phyloP scores from a whole-genome alignment of 345 rosid genomes.

The Acer saccharum region DNA sequence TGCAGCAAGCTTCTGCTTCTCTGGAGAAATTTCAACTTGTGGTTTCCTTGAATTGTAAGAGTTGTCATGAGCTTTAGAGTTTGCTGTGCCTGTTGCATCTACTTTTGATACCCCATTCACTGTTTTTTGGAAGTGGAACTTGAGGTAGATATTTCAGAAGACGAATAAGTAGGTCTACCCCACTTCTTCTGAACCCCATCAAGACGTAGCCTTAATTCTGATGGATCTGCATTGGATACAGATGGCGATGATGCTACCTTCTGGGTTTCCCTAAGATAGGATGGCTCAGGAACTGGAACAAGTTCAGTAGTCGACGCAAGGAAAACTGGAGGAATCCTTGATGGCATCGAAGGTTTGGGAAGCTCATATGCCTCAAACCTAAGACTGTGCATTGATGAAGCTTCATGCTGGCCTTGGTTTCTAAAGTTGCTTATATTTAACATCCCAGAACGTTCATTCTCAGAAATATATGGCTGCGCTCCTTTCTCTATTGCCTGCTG shows the following conservation, averaged over 20 bases:
- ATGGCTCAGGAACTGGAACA: constrained; percentile 70
- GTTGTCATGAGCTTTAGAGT: constrained; percentile 49
- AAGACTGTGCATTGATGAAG: constrained; percentile 67
- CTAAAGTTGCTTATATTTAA: constrained; percentile 49
- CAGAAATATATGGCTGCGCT: constrained; percentile 80
- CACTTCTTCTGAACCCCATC: constrained; percentile 94
- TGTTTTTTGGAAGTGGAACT: constrained; percentile 48
- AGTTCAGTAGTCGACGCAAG: constrained; percentile 59
- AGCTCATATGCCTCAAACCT: constrained; percentile 98
- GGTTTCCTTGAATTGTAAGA: constrained; percentile 61
- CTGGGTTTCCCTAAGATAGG: background rate
- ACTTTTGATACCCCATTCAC: constrained; percentile 50
- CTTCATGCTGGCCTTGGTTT: constrained; percentile 65
- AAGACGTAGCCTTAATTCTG: too few relatives aligned
- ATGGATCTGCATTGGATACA: too few relatives aligned
- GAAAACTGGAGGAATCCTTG: constrained; percentile 44
- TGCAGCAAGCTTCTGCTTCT: constrained; percentile 98
- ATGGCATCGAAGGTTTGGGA: constrained; percentile 61
- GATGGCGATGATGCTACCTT: too few relatives aligned
- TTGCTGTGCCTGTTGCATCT: constrained; percentile 44
- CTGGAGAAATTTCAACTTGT: constrained; percentile 63
- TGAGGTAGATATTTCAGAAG: constrained; percentile 51
- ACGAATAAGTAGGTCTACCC: constrained; percentile 73
- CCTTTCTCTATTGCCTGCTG: constrained; percentile 77
- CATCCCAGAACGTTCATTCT: constrained; percentile 67